Percentiles rank a stretch among this genome's conserved stretches.
phyloP scores from a whole-genome alignment of 371 early-diverging fungal species.

The Paramicrosporidium saccamoebae region DNA sequence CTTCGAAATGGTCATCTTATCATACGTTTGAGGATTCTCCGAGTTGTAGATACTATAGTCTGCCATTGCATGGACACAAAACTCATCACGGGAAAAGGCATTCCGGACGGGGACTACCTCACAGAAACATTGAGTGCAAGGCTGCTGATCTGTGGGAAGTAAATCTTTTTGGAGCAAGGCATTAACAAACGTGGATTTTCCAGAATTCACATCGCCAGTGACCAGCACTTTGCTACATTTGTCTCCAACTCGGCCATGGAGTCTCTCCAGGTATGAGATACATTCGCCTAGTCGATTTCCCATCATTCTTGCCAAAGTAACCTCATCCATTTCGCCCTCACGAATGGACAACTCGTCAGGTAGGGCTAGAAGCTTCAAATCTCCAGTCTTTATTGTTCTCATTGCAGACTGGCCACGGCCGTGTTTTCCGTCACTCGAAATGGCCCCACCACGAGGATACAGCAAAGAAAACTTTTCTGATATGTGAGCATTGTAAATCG shows the following conservation, averaged over 20 bases:
- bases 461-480: no score
- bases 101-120: conserved; percentile 61
- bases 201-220: conserved; percentile 87
- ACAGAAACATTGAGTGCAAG: conserved; percentile 69
- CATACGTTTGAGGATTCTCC: conserved; percentile 26
- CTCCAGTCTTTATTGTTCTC: no score
- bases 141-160: conserved; percentile 78
- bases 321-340: no score
- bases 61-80: conserved; percentile 56
- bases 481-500: no score
- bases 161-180: conserved; percentile 56
- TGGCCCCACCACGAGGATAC: no score
- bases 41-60: conserved; percentile 24
- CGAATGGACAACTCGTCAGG: no score
- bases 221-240: conserved; percentile 67
- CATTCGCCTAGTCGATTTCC: conserved; percentile 19
- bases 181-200: conserved; percentile 84
- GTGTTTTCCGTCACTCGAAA: no score
- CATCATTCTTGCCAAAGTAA: no score
- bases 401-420: no score
- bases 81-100: conserved; percentile 46
- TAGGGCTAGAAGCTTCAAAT: no score
- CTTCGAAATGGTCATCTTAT: conserved; percentile 20
- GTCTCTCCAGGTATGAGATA: conserved; percentile 28
- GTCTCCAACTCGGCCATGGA: conserved; percentile 47